Conservation (phyloP, 371 early-diverging fungal genomes). For the Choanephora cucurbitarum region DNA sequence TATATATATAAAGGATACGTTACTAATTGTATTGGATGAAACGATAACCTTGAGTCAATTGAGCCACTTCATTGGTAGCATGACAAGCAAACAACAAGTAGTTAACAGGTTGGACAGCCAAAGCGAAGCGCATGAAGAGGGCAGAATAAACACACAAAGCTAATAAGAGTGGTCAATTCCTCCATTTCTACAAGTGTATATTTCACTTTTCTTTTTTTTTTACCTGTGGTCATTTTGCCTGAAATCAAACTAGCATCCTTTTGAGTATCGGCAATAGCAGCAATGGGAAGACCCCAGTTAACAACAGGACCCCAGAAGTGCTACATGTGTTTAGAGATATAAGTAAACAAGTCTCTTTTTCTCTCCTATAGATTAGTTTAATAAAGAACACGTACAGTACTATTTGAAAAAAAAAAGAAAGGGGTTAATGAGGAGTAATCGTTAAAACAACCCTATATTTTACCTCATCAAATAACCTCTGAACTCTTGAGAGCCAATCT, state of each 20-base stretch:
- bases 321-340: conserved; percentile 33
- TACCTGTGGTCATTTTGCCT: conserved; percentile 92
- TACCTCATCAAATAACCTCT: conserved; percentile 33
- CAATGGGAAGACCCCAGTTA: conserved; percentile 97
- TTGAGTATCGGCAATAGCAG: conserved; percentile 91
- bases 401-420: conserved; percentile 14
- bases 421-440: background rate
- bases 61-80: conserved; percentile 86
- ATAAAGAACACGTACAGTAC: conserved; percentile 49
- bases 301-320: conserved; percentile 95
- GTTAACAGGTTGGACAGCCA: conserved; percentile 91
- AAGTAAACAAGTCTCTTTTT: too few species aligned
- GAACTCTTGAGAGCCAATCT: conserved; percentile 25
- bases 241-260: conserved; percentile 93
- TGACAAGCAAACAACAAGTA: conserved; percentile 93
- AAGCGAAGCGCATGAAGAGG: conserved; percentile 96
- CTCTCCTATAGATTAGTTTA: too few species aligned
- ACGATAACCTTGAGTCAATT: conserved; percentile 84
- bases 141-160: conserved; percentile 82
- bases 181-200: too few species aligned
- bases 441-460: background rate
- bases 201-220: too few species aligned
- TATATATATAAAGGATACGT: too few species aligned
- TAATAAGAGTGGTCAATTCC: conserved; percentile 9
- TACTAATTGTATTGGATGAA: conserved; percentile 76